Base-by-base conservation (phyloP, 768 basidiomycete species). In the Tulasnella sp. region DNA sequence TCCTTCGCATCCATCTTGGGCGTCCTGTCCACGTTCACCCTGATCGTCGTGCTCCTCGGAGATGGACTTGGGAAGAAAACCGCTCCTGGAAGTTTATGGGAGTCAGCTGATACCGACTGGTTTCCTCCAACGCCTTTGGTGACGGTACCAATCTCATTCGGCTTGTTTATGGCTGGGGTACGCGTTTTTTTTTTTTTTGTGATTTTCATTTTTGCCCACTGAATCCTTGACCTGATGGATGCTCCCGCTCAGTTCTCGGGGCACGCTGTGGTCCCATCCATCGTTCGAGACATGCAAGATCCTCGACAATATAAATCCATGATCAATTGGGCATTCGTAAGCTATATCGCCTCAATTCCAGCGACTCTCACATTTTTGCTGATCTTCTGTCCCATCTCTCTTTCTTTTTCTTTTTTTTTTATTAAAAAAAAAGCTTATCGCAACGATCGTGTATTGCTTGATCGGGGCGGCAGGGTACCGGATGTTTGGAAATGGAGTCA, bases 111-210 rank as follows among this genome's bases (percentile, higher is more conserved):
- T n/a, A 96, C 92, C 0, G 78, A 75, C 19, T 61, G 83, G 10
- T 75, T 75, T 4, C 74, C 86, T 12, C 72, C 72, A 24, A 29
- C 29, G 2, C 78, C 75, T 60, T 71, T 74, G 62, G 71, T 71
- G 19, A 78, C 85, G 56, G 73, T 94, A 2, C 56, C 31, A 86
- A 91, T 1, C 70, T 94, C 25, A 80, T 85, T 92, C 64, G 93
- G 93, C 1, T 74, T 98, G 62, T 82, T 97, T 66, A 91, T 98
- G 83, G 87, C 89, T 7, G 91, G 92, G 15, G 89, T 91, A 67
- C 25, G 19, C 50, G 34, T 38, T 15, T 38, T 38, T 22, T 22
- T 48, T 48, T 10, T 45, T 58, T 29, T 25, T 12, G 22, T 8
- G 29, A 5, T 22, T 22, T 12, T 3, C 12, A 9, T 45, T 25